Base-by-base conservation (phyloP, 352 stramenopile species). In the Pythium dissimile region DNA sequence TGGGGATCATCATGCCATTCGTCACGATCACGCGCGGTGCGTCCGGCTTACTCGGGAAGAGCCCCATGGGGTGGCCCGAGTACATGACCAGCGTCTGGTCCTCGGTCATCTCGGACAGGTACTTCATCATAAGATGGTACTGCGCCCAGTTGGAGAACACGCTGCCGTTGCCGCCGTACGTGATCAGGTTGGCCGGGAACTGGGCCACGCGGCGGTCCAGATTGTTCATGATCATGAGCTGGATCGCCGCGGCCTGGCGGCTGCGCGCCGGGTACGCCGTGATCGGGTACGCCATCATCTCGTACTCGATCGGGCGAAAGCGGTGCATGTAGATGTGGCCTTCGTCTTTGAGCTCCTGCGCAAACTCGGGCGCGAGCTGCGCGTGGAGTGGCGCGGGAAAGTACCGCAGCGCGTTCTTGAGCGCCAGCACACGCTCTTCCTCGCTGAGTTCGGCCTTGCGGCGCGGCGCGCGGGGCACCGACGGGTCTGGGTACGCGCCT, bases 201-300 rank as follows among this genome's bases (percentile, higher is more conserved):
- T 96, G 86, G 18, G 88, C 88, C n/a, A 95, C 84, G 11, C 75
- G 71, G 23, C 64, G 79, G 62, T 95, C 86, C 20, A 96, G 64
- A 69, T 96, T 95, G 77, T 95, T 95, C 80, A 94, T 94, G 71
- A 96, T 92, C 86, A 95, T 95, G 60, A 95, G 80, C 75, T 89
- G 85, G 45, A 96, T 92, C 18, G 79, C 80, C 13, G 84, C 84
- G 13, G 84, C 83, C 41, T 92, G 80, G 44, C 76, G 77, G 69
- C 76, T 89, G 45, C 80, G 69, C 24, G 78, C 75, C 1, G 85
- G 84, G 70, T 95, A 95, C 61, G 51, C 58, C 4, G 81, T 66
- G 53, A 96, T 84, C 38, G 84, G 78, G 72, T 94, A 92, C 49
- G 86, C 87, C 58, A 88, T 90, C 79, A 96, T 95, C 69, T 94